These are phyloP conservation scores for Quercus lobata DNA, from an alignment of 331 rosid species.

Conservation along the genomic window DNA sequence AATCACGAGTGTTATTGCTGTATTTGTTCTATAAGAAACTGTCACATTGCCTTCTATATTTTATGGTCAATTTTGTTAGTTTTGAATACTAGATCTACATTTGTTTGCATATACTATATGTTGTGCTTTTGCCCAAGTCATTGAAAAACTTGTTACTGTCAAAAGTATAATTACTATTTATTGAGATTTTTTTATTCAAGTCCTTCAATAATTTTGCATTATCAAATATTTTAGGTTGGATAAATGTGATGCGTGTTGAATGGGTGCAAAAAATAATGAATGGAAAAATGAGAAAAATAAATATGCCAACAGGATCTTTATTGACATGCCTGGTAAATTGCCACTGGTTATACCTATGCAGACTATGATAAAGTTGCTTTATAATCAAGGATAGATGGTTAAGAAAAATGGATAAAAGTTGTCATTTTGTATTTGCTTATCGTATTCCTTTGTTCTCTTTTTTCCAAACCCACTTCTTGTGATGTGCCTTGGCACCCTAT, in stretches of 20 bases:
- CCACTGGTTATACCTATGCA: not conserved
- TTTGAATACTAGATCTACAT: constrained; percentile 4
- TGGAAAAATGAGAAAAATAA: not conserved
- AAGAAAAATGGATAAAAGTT: not conserved
- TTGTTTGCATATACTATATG: constrained; percentile 9
- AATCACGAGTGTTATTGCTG: constrained; percentile 40
- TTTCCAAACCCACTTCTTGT: too few relatives aligned
- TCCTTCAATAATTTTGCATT: not conserved
- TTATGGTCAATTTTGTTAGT: constrained; percentile 46
- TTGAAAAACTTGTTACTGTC: not conserved
- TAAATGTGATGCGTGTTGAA: not conserved
- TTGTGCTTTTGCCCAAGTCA: constrained; percentile 7
- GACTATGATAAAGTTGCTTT: not conserved
- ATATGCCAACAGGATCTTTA: not conserved
- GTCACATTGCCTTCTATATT: constrained; percentile 21
- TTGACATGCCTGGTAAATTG: not conserved
- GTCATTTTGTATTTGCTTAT: not conserved
- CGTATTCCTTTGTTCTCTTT: too few relatives aligned
- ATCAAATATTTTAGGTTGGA: too few relatives aligned
- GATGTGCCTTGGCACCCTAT: too few relatives aligned
- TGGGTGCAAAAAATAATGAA: not conserved
- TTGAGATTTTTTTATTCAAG: not conserved
- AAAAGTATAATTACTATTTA: not conserved
- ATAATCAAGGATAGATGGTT: not conserved
- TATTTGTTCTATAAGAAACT: constrained; percentile 40